phyloP scores from a whole-genome alignment of 1,284 basidiomycete genomes.

The Phaffia rhodozyma region DNA sequence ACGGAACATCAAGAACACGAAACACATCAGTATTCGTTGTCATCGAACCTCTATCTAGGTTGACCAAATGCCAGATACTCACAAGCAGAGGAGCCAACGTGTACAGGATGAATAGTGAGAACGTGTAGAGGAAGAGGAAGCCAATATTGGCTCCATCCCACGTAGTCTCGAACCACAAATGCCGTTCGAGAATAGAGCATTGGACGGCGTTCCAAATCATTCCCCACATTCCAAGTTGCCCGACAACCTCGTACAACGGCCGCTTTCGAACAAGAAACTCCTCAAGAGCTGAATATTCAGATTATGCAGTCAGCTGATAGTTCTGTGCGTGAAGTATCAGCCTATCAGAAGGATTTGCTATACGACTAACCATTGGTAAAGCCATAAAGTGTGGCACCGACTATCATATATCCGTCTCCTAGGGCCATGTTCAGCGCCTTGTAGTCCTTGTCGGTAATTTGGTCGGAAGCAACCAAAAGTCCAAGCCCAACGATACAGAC shows the following conservation, averaged over 20 bases:
- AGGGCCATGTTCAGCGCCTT: constrained; percentile 52
- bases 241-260: constrained; percentile 70
- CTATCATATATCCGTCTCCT: constrained; percentile 75
- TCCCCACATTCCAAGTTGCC: constrained; percentile 72
- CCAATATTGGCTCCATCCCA: constrained; percentile 64
- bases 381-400: constrained; percentile 70
- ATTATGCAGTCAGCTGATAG: constrained; percentile 44
- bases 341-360: background rate
- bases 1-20: no score
- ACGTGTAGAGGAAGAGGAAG: constrained; percentile 58
- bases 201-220: constrained; percentile 61
- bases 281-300: constrained; percentile 47
- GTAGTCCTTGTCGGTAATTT: constrained; percentile 30
- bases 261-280: constrained; percentile 67
- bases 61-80: no score
- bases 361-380: constrained; percentile 40
- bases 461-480: constrained; percentile 14
- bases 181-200: constrained; percentile 59
- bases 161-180: constrained; percentile 47
- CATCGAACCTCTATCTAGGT: no score
- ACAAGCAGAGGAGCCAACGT: constrained; percentile 62
- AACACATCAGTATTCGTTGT: no score
- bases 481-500: constrained; percentile 16
- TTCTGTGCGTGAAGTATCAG: background rate
- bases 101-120: constrained; percentile 32